phyloP scores from a whole-genome alignment of 345 rosid genomes.

The Eucalyptus virginea region DNA sequence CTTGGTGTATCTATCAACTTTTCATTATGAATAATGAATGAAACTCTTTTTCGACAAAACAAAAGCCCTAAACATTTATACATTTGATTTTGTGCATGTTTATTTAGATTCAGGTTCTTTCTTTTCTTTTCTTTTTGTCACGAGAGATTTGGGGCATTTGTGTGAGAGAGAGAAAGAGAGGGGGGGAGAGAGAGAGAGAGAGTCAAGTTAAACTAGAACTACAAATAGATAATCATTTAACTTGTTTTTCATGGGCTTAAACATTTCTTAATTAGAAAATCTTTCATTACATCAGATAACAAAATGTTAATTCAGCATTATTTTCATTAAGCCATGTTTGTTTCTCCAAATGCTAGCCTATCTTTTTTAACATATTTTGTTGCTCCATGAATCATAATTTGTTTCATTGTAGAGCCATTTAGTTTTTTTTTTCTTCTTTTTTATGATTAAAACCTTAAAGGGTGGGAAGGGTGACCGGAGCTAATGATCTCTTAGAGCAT shows the following conservation, averaged over 20 bases:
- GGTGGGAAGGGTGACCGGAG: not conserved
- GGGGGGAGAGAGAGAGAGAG: not conserved
- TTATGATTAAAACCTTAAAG: not conserved
- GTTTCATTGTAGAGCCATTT: not conserved
- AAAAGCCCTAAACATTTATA: not conserved
- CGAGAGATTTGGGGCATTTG: not conserved
- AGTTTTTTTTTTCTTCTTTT: not conserved
- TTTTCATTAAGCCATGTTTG: not conserved
- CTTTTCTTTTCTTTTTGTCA: not conserved
- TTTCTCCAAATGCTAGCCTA: not conserved
- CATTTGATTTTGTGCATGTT: not conserved
- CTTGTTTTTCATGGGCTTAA: not conserved
- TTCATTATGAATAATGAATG: not conserved
- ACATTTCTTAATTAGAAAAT: not conserved
- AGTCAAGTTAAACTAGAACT: not conserved
- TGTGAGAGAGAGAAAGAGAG: not conserved
- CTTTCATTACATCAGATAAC: not conserved
- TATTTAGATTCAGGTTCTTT: not conserved
- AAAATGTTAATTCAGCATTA: not conserved
- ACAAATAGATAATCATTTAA: not conserved
- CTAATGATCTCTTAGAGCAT: not conserved
- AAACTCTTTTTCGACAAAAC: not conserved
- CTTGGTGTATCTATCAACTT: not conserved
- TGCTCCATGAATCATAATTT: not conserved
- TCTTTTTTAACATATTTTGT: not conserved